Evolutionary conservation across 2,329 filamentous ascomycete species (phyloP), one percentile per base, ranked within the genome.

Genomic region (Dendryphion nanum): DNA sequence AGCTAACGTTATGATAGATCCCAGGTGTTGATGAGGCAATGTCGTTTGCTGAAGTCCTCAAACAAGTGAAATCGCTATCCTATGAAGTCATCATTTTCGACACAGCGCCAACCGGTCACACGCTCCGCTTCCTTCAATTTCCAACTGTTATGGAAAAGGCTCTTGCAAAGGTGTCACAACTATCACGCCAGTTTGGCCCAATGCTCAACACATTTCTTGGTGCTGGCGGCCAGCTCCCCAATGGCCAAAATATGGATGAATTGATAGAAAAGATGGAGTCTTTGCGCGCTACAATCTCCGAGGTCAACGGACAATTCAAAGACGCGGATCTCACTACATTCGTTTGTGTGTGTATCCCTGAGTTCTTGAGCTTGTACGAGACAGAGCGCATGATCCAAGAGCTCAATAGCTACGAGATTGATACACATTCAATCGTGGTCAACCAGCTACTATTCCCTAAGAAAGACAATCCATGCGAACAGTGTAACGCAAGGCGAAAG

Each of bases 351-450:
- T 95, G 93, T 68, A 98, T 98, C 66, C 88, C 93, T 37, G 93
- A 98, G 71, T 98, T 98, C 73, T 70, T 98, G 56, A 90, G 85
- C 24, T 77, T 98, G 36, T 98, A 98, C 73, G 93, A 98, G 77
- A 98, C 93, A 45, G 93, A 98, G 76, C 86, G 93, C 58, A 97
- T 98, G 93, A 97, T 98, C 57, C 93, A 98, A 76, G 93, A 98
- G 74, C 76, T 98, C 45, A 83, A 89, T 33, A 86, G 80, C 65
- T 98, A 95, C 72, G 76, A 85, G 60, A 98, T 98, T 64, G 93
- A 98, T 67, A 95, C 91, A 5, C 93, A 97, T 72, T 83, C 85
- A 62, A 97, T 98, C 64, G 93, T 98, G 31, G 93, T 98, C 59
- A 98, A 98, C 70, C 93, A 98, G 76, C 77, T 98, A 51, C 75